Evolutionary conservation across 2,329 filamentous ascomycete species (phyloP).

Genomic region (Colletotrichum scovillei): DNA sequence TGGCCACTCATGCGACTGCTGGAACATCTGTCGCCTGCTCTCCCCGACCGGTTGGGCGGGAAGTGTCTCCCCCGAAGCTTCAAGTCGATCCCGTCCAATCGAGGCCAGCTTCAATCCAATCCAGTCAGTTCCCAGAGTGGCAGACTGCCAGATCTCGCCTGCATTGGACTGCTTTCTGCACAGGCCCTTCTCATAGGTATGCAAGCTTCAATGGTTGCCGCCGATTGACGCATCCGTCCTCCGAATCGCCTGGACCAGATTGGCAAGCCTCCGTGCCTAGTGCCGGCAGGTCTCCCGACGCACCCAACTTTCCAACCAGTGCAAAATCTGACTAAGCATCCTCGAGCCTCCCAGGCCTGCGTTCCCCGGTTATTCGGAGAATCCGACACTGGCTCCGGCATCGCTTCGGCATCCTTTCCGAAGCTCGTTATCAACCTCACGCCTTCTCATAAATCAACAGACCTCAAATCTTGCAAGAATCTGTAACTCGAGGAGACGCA

Average conservation of each 20-base stretch:
- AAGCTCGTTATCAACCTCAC: not conserved
- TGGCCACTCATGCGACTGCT: not conserved
- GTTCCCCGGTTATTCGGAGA: conserved; percentile 16
- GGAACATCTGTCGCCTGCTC: not conserved
- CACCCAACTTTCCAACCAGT: not conserved
- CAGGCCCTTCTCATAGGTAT: not conserved
- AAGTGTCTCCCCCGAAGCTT: not conserved
- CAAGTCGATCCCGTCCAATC: not conserved
- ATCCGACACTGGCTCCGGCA: conserved; percentile 27
- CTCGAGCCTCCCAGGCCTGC: not conserved
- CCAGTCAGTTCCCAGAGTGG: not conserved
- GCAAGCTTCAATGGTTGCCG: not conserved
- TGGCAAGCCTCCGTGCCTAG: conserved; percentile 4
- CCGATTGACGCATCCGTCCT: not conserved
- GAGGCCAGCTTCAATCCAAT: not conserved
- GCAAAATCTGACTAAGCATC: not conserved
- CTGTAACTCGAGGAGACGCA: not conserved
- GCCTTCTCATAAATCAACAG: not conserved
- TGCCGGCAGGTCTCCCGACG: not conserved
- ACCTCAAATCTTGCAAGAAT: not conserved
- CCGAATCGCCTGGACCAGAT: not conserved
- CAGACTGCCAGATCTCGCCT: not conserved
- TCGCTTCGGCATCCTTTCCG: conserved; percentile 14
- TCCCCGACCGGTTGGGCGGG: not conserved
- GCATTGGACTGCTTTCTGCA: not conserved